Percentiles rank a stretch among this genome's conserved stretches.
Conservation (phyloP, 176 grass and related monocot species). For the Zea mays region Zm-B73-REFERENCE-NAM-5.0 NC_050100.1:220895001-220895500, state of each 20-base stretch:
- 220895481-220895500: no score
- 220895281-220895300: conserved; percentile 13
- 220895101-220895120: conserved; percentile 2
- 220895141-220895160: not conserved
- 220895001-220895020: conserved; percentile 49
- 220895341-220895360: not conserved
- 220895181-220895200: not conserved
- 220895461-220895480: no score
- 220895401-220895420: no score
- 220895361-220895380: conserved; percentile 1
- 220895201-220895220: not conserved
- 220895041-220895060: conserved; percentile 37
- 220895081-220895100: conserved; percentile 34
- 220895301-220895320: conserved; percentile 28
- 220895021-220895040: conserved; percentile 47
- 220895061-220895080: conserved; percentile 48
- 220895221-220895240: not conserved
- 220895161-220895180: conserved; percentile 14
- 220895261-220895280: not conserved
- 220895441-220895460: no score
- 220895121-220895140: not conserved
- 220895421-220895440: no score
- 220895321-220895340: not conserved
- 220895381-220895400: no score
- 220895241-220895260: not conserved